Base-by-base conservation (phyloP, 768 basidiomycete genomes). In the Lyophyllum decastes region DNA sequence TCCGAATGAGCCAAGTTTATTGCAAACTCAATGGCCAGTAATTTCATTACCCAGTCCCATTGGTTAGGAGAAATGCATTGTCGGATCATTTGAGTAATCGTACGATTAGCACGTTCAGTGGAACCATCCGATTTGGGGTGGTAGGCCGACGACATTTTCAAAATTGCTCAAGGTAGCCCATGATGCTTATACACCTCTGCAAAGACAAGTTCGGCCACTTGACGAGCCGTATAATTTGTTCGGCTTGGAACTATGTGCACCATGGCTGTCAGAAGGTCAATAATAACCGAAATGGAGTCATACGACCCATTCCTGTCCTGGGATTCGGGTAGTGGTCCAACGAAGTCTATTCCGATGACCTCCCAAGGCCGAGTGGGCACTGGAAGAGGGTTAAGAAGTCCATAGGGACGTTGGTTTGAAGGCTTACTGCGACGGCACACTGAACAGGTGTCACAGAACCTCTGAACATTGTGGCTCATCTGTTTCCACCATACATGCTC, bases 21-120 rank as follows among this genome's bases (percentile, higher is more conserved):
- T 0, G 76, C 73, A 63, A 76, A 76, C 55, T 77, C 73, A 25
- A 75, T 72, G 4, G 12, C 66, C 1, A 71, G 68, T 24, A 76
- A 41, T 24, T 64, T 66, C 0, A 34, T 1, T 0, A 63, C 66
- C 73, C 72, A 77, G 45, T 72, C 65, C 26, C 60, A 58, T 50
- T 73, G 70, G 27, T 63, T 57, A 0, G 55, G 50, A 1, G 48
- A 17, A 0, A 73, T 56, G 40, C 67, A 70, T 34, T 63, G 61
- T 25, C 65, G 16, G 12, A 73, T 52, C 68, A 70, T 72, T 34
- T 72, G 70, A 11, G 59, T 66, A 7, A 72, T 60, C 0, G 70
- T 73, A 21, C 59, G 59, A 46, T 72, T 73, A 0, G 72, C 69
- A 1, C 67, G 58, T 57, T 76, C 74, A 2, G 69, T 72, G 0